These are phyloP conservation scores for Alternaria sp. DNA, from an alignment of 2,329 filamentous ascomycete species.

Conservation along the genomic window DNA sequence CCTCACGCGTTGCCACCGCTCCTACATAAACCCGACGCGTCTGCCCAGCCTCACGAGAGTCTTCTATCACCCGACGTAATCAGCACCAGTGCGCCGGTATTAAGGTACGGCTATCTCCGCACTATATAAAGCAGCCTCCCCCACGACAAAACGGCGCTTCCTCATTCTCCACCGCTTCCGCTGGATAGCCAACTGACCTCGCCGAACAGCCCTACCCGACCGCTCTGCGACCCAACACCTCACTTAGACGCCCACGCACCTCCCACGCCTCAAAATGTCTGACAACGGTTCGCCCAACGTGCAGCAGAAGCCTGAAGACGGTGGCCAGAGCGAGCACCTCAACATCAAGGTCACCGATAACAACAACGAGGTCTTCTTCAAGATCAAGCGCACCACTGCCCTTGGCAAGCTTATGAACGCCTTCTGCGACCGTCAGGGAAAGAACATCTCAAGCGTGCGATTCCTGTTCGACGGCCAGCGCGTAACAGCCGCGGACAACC, in stretches of 20 bases:
- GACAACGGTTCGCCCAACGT: constrained; percentile 51
- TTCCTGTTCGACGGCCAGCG: constrained; percentile 97
- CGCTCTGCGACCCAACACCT: neutral
- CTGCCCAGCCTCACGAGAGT: constrained; percentile 9
- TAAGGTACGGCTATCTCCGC: constrained; percentile 26
- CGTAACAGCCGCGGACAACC: constrained; percentile 87
- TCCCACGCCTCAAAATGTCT: constrained; percentile 42
- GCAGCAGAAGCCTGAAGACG: constrained; percentile 54
- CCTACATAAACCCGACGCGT: constrained; percentile 24
- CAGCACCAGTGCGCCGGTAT: constrained; percentile 16
- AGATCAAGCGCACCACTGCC: constrained; percentile 96
- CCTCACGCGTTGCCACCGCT: constrained; percentile 34
- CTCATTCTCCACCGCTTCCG: constrained; percentile 29
- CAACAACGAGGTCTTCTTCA: constrained; percentile 99
- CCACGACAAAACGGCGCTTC: constrained; percentile 18
- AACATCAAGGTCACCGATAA: constrained; percentile 99
- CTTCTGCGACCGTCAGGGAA: constrained; percentile 96
- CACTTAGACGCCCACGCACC: constrained; percentile 4
- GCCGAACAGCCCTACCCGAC: constrained; percentile 3
- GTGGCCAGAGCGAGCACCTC: constrained; percentile 75
- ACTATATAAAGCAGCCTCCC: constrained; percentile 29
- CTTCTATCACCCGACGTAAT: constrained; percentile 19
- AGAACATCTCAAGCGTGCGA: constrained; percentile 80
- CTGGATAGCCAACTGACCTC: constrained; percentile 23
- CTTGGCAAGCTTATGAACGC: constrained; percentile 98